Evolutionary conservation across 768 basidiomycete species (phyloP).

Genomic region (Glaciozyma martinii): DNA sequence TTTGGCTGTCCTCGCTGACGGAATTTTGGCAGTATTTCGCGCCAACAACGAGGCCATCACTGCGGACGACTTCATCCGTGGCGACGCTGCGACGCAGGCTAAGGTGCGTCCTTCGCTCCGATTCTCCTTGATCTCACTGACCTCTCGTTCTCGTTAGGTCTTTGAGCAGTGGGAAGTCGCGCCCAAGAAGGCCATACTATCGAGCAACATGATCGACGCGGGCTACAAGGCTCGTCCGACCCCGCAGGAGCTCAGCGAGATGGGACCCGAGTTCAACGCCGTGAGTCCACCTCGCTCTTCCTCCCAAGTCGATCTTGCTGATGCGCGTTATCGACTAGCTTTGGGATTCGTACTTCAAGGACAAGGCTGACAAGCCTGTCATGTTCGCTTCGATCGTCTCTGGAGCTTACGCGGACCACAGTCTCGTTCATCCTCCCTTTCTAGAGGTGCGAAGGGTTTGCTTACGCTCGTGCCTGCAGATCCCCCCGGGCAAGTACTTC

Average conservation of each 20-base stretch:
- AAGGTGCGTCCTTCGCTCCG: constrained; percentile 40
- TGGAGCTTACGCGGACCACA: constrained; percentile 62
- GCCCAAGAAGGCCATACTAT: constrained; percentile 58
- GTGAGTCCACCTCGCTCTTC: neutral
- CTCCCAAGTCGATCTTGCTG: neutral
- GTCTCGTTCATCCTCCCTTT: neutral
- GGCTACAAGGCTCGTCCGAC: constrained; percentile 67
- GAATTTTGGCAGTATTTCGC: constrained; percentile 48
- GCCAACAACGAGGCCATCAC: constrained; percentile 58
- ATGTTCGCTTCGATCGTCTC: constrained; percentile 51
- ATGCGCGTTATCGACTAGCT: constrained; percentile 45
- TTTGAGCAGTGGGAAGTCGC: constrained; percentile 59
- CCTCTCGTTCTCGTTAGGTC: constrained; percentile 38
- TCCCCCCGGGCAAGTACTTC: constrained; percentile 51
- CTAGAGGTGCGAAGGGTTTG: neutral
- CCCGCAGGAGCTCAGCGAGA: constrained; percentile 60
- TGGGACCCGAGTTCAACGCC: constrained; percentile 58
- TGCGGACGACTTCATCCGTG: constrained; percentile 61
- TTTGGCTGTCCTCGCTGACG: constrained; percentile 5
- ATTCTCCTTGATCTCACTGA: neutral
- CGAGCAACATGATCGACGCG: constrained; percentile 65
- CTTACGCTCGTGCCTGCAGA: neutral
- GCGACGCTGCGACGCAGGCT: constrained; percentile 46
- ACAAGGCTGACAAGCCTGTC: constrained; percentile 64
- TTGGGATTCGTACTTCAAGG: constrained; percentile 64